These are phyloP conservation scores for Globisporangium mamillatum DNA, from an alignment of 352 stramenopile genomes.

Conservation along the genomic window DNA sequence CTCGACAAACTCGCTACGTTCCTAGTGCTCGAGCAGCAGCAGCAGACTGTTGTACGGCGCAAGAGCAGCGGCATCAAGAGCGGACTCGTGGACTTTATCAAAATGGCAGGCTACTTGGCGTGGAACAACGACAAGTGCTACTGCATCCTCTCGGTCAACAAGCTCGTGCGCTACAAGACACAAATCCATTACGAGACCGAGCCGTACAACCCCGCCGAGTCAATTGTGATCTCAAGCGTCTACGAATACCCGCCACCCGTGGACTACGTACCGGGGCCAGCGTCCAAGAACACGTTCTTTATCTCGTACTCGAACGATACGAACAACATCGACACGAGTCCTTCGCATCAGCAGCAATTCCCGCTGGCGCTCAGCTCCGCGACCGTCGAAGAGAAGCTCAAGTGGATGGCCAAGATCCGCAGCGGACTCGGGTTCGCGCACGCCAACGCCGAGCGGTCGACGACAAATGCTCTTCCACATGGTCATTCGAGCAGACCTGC, in stretches of 20 bases:
- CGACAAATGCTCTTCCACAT: neutral
- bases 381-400: constrained; percentile 42
- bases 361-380: constrained; percentile 33
- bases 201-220: constrained; percentile 29
- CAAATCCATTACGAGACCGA: constrained; percentile 40
- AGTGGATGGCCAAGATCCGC: constrained; percentile 56
- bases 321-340: neutral
- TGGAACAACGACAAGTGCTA: constrained; percentile 41
- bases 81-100: constrained; percentile 40
- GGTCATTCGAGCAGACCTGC: neutral
- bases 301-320: constrained; percentile 14
- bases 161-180: constrained; percentile 45
- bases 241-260: constrained; percentile 36
- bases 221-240: constrained; percentile 42
- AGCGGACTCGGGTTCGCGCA: constrained; percentile 34
- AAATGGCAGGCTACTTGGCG: constrained; percentile 37
- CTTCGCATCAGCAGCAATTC: neutral
- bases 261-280: neutral
- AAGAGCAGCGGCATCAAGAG: constrained; percentile 32
- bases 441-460: constrained; percentile 9
- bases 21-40: neutral
- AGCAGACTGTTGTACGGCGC: constrained; percentile 1
- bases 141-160: constrained; percentile 50
- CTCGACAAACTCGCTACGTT: constrained; percentile 22
- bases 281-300: constrained; percentile 19